Percentiles rank a stretch among this genome's conserved stretches.
Evolutionary conservation across 2,329 filamentous ascomycete genomes (phyloP).

Genomic region (Colletotrichum paranaense): DNA sequence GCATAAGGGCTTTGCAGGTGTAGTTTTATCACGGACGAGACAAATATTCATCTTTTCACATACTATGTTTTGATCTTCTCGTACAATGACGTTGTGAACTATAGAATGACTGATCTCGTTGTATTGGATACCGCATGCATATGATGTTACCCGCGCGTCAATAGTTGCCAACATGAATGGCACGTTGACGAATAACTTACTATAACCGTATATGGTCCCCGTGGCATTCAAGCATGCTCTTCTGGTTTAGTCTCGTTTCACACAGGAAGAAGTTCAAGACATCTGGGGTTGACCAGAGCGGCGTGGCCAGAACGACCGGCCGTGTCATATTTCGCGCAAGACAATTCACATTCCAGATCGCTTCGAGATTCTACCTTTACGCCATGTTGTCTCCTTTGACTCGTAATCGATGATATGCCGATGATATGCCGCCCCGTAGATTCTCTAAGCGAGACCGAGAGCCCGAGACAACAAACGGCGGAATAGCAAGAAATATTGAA

Average conservation of each 20-base stretch:
- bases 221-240: neutral
- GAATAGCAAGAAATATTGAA: neutral
- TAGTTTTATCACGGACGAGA: slow-evolving; percentile 31
- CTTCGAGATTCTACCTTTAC: neutral
- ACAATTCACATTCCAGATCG: slow-evolving; percentile 7
- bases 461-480: slow-evolving; percentile 29
- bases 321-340: neutral
- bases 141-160: slow-evolving; percentile 11
- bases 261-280: slow-evolving; percentile 11
- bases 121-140: slow-evolving; percentile 15
- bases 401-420: slow-evolving; percentile 2
- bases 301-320: neutral
- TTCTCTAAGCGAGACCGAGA: neutral
- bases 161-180: slow-evolving; percentile 17
- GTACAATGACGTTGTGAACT: neutral
- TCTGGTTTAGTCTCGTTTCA: neutral
- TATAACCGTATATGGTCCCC: neutral
- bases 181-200: slow-evolving; percentile 5
- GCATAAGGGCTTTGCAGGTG: slow-evolving; percentile 24
- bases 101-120: slow-evolving; percentile 2
- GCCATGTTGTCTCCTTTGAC: slow-evolving; percentile 33
- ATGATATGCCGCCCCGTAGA: neutral
- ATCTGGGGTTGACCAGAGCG: slow-evolving; percentile 5
- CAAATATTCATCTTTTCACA: slow-evolving; percentile 27
- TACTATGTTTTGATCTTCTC: neutral